Percentiles rank a stretch among this genome's conserved stretches.
Conservation (phyloP, 768 basidiomycete species). For the Rhodotorula graminis region DNA sequence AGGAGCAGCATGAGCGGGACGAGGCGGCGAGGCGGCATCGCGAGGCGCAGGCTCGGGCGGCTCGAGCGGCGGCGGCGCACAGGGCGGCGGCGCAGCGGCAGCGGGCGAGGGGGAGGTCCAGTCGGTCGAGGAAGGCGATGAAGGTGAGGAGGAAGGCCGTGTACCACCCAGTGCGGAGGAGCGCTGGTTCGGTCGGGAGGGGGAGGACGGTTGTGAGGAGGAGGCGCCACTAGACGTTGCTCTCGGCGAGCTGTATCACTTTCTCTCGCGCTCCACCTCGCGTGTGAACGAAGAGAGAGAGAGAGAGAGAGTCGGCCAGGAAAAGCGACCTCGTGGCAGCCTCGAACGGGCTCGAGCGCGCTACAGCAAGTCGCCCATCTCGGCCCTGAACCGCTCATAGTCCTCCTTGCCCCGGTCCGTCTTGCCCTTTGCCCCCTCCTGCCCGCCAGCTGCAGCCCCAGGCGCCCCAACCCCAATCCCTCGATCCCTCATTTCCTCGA, state of each 20-base stretch:
- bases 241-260: too few species aligned
- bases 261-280: too few species aligned
- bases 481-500: conserved; percentile 15
- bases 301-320: too few species aligned
- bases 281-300: too few species aligned
- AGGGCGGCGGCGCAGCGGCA: not conserved
- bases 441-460: not conserved
- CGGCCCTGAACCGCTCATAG: conserved; percentile 31
- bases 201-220: too few species aligned
- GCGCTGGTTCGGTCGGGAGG: too few species aligned
- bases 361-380: conserved; percentile 33
- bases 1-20: not conserved
- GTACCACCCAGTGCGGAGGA: not conserved
- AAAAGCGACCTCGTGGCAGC: too few species aligned
- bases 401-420: conserved; percentile 16
- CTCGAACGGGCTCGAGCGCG: not conserved
- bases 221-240: too few species aligned
- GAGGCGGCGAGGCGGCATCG: not conserved
- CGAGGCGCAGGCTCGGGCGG: not conserved
- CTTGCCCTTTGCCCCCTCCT: not conserved
- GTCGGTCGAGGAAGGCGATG: not conserved
- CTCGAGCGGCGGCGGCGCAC: not conserved
- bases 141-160: not conserved
- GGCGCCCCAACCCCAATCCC: conserved; percentile 8
- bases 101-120: too few species aligned